phyloP scores from a whole-genome alignment of 2,329 filamentous ascomycete species.

The Rhynchosporium secalis region DNA sequence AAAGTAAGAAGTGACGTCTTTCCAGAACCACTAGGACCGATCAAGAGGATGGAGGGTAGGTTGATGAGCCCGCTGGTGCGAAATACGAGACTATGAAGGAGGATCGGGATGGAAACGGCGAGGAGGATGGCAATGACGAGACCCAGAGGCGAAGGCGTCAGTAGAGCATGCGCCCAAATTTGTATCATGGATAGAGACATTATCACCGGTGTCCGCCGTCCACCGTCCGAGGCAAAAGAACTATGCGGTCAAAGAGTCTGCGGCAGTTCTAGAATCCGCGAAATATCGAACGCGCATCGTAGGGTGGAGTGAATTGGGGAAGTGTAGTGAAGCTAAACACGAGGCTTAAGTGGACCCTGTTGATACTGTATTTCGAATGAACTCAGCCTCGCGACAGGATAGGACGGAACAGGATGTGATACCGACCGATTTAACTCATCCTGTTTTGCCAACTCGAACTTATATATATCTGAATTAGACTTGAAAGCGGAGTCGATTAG shows the following conservation, averaged over 20 bases:
- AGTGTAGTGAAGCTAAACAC: background rate
- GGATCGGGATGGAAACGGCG: slow-evolving; percentile 66
- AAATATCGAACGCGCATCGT: background rate
- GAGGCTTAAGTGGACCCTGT: slow-evolving; percentile 1
- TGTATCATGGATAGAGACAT: slow-evolving; percentile 23
- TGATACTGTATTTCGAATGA: background rate
- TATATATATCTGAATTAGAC: no score
- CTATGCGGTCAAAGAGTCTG: background rate
- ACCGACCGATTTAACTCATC: no score
- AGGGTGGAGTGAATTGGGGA: background rate
- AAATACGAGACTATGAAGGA: slow-evolving; percentile 75
- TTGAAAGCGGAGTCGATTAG: no score
- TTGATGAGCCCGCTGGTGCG: slow-evolving; percentile 63
- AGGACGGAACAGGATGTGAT: no score
- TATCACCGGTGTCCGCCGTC: background rate
- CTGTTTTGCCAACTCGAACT: no score
- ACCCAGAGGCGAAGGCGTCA: slow-evolving; percentile 60
- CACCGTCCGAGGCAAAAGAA: background rate
- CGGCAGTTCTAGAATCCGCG: background rate
- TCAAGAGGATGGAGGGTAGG: slow-evolving; percentile 74
- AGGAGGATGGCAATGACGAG: slow-evolving; percentile 70
- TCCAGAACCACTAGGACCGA: slow-evolving; percentile 79
- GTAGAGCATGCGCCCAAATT: slow-evolving; percentile 50
- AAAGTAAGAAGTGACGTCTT: slow-evolving; percentile 88
- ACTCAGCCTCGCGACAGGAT: slow-evolving; percentile 5